Base-by-base conservation (phyloP, 1,284 basidiomycete genomes). In the Cryptococcus amylolentus region DNA sequence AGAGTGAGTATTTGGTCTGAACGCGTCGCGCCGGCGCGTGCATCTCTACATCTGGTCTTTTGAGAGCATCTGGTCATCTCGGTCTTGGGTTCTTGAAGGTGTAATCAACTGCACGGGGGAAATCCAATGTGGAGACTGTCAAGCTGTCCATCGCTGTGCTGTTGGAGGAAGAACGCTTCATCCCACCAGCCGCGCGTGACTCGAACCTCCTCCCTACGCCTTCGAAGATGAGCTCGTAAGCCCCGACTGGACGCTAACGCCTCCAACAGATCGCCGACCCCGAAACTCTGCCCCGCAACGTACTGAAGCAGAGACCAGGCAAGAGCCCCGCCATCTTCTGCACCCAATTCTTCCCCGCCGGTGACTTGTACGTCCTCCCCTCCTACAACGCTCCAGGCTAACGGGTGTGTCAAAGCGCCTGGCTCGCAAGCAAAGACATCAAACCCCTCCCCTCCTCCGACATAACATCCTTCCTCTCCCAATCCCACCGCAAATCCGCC, bases 381-480 rank as follows among this genome's bases (percentile, higher is more conserved):
- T 14, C 9, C 3, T 43, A 39, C 20, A 18, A 5, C 12, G 35
- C 39, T 38, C 42, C 23, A 31, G 41, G 31, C 43, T 46, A 4
- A 16, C 18, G n/a, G n/a, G n/a, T n/a, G n/a, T n/a, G n/a, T n/a
- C n/a, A n/a, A n/a, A n/a, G 93, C 78, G 84, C 90, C 42, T 98
- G 94, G 93, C 82, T 90, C 37, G 81, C 85, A 20, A 77, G 87
- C 6, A 88, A 88, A 68, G 93, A 96, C 72, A 84, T 97, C 60
- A 88, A 86, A 31, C 83, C 83, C 61, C 83, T 97, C 39, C 84
- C 86, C 67, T 76, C 80, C 31, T 84, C 89, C 72, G 89, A 93
- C 78, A 95, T 97, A 77, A 83, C 88, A 64, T 82, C 86, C 6
- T 96, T 86, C 78, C 84, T 96, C 75, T 81, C 79, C 66, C 86